Evolutionary conservation across 164 flowering plant species (phyloP).

Genomic region (Taxillus chinensis): DNA sequence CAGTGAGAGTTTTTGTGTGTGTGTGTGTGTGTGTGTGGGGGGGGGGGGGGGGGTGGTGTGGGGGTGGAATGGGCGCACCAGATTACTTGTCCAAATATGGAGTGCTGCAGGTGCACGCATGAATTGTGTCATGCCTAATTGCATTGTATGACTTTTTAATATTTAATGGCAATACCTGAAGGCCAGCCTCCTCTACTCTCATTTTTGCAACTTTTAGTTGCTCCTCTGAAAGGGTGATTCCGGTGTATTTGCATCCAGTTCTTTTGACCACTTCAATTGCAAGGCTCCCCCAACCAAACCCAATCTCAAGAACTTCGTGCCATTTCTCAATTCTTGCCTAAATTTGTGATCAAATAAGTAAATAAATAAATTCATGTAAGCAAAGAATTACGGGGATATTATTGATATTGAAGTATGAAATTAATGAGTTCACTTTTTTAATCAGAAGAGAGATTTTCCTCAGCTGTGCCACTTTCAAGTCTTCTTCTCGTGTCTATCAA

Average conservation of each 20-base stretch:
- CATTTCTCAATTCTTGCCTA: slow-evolving; percentile 56
- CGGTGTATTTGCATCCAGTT: slow-evolving; percentile 92
- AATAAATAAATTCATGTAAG: not conserved
- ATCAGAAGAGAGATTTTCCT: slow-evolving; percentile 72
- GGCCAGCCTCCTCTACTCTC: slow-evolving; percentile 75
- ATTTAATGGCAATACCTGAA: slow-evolving; percentile 40
- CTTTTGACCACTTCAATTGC: slow-evolving; percentile 80
- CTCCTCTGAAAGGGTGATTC: slow-evolving; percentile 79
- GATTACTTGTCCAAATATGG: no score
- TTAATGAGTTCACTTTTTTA: slow-evolving; percentile 49
- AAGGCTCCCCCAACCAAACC: slow-evolving; percentile 91
- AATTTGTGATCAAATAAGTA: not conserved
- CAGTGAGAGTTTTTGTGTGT: no score
- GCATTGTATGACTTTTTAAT: not conserved
- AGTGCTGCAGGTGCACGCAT: no score
- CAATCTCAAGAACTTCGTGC: slow-evolving; percentile 85
- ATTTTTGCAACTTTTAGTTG: slow-evolving; percentile 66
- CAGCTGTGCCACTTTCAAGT: slow-evolving; percentile 64
- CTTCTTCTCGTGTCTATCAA: slow-evolving; percentile 52
- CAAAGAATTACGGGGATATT: not conserved
- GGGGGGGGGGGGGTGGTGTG: no score
- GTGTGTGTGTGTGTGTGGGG: no score
- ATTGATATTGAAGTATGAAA: no score
- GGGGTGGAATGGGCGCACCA: no score
- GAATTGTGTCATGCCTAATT: no score